Evolutionary conservation across 371 early-diverging fungal species (phyloP).

Genomic region (Mortierella sp.): DNA sequence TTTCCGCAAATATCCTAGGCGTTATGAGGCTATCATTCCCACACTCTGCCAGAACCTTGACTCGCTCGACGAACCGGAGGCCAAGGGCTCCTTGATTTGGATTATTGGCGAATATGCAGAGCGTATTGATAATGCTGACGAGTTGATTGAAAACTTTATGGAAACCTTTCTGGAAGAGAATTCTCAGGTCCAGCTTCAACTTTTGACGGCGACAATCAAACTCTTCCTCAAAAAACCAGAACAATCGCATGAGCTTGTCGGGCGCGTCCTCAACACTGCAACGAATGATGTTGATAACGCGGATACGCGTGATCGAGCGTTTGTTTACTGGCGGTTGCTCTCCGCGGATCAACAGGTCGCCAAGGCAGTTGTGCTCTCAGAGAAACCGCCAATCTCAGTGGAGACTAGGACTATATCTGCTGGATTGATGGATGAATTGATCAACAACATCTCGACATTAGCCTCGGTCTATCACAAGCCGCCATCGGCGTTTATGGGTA

Average conservation of each 20-base stretch:
- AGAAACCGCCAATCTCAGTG: conserved; percentile 92
- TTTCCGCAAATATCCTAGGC: conserved; percentile 92
- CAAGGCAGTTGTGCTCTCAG: conserved; percentile 82
- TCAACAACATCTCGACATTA: conserved; percentile 87
- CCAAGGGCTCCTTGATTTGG: conserved; percentile 94
- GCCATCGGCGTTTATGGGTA: conserved; percentile 80
- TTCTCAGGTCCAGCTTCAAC: conserved; percentile 87
- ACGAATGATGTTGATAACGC: conserved; percentile 96
- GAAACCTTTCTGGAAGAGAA: conserved; percentile 81
- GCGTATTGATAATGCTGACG: conserved; percentile 88
- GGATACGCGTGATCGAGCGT: conserved; percentile 96
- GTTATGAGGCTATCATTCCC: conserved; percentile 88
- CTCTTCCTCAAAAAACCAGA: conserved; percentile 92
- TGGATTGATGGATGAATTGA: conserved; percentile 85
- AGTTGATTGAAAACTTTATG: conserved; percentile 79
- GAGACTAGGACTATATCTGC: conserved; percentile 62
- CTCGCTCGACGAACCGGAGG: conserved; percentile 90
- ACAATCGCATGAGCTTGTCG: conserved; percentile 89
- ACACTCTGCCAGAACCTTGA: conserved; percentile 92
- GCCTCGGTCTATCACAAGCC: conserved; percentile 96
- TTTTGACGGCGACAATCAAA: conserved; percentile 96
- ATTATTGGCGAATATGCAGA: conserved; percentile 97
- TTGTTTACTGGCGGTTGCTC: conserved; percentile 96
- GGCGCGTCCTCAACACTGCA: conserved; percentile 90
- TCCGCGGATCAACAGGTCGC: conserved; percentile 88